Conservation (phyloP, 495 filamentous ascomycete species). For the Penicillium egyptiacum region DNA sequence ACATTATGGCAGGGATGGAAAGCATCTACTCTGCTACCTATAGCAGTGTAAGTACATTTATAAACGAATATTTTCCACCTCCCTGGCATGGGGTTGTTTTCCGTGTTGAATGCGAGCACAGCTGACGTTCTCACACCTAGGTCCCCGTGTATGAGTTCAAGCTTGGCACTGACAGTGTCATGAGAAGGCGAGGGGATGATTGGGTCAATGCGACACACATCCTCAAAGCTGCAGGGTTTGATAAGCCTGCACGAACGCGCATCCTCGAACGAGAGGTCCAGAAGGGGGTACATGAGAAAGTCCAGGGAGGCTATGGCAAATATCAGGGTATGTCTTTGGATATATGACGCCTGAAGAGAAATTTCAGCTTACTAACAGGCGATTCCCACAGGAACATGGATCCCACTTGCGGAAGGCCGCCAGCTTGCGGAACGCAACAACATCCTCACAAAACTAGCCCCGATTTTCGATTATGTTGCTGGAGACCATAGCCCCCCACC, state of each 20-base stretch:
- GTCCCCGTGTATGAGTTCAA: conserved; percentile 90
- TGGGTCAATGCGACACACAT: conserved; percentile 98
- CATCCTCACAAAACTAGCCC: conserved; percentile 73
- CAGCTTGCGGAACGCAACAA: conserved; percentile 81
- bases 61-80: background rate
- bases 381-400: conserved; percentile 76
- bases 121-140: conserved; percentile 41
- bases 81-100: conserved; percentile 4
- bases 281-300: conserved; percentile 93
- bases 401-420: conserved; percentile 79
- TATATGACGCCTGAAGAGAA: background rate
- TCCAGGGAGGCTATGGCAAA: conserved; percentile 98
- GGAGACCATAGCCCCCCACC: conserved; percentile 87
- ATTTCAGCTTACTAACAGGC: conserved; percentile 17
- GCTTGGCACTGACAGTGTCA: conserved; percentile 74
- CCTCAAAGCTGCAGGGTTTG: conserved; percentile 78
- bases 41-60: conserved; percentile 69
- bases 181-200: conserved; percentile 84
- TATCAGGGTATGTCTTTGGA: conserved; percentile 71
- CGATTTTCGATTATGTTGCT: conserved; percentile 87
- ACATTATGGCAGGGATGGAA: conserved; percentile 44
- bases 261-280: conserved; percentile 97
- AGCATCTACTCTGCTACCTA: conserved; percentile 87
- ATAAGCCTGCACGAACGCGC: conserved; percentile 89
- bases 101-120: background rate